phyloP scores from a whole-genome alignment of 2,329 filamentous ascomycete species.

The Fusarium praegraminearum region DNA sequence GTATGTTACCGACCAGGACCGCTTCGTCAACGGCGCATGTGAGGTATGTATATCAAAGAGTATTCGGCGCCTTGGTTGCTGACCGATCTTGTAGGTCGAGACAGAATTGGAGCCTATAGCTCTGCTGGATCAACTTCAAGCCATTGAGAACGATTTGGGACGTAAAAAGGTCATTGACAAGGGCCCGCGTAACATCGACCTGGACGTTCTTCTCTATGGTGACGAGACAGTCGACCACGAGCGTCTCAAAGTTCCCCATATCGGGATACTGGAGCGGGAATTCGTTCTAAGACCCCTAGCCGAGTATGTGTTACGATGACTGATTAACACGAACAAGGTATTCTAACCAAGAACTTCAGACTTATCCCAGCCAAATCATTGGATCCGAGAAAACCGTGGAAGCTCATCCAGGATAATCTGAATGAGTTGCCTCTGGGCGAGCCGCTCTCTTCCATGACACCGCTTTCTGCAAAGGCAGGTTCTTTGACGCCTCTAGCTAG shows the following conservation, averaged over 20 bases:
- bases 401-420: conserved; percentile 69
- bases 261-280: conserved; percentile 87
- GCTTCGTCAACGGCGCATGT: conserved; percentile 92
- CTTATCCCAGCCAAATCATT: conserved; percentile 68
- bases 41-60: conserved; percentile 71
- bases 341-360: conserved; percentile 50
- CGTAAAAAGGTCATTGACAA: conserved; percentile 90
- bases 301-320: conserved; percentile 65
- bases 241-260: conserved; percentile 86
- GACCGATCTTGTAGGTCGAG: conserved; percentile 71
- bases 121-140: conserved; percentile 83
- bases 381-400: conserved; percentile 68
- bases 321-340: neutral
- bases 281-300: conserved; percentile 91
- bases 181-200: conserved; percentile 91
- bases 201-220: conserved; percentile 90
- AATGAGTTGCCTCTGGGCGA: conserved; percentile 66
- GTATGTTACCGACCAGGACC: conserved; percentile 91
- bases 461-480: conserved; percentile 59
- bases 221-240: conserved; percentile 73
- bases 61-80: conserved; percentile 3
- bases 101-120: conserved; percentile 80
- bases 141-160: conserved; percentile 83
- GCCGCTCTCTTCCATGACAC: conserved; percentile 70
- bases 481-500: conserved; percentile 70